A percentile compares a stretch with the other conserved stretches of the same genome.
phyloP scores from a whole-genome alignment of 1,139 yeast genomes.

The Sugiyamaella castrensis region DNA sequence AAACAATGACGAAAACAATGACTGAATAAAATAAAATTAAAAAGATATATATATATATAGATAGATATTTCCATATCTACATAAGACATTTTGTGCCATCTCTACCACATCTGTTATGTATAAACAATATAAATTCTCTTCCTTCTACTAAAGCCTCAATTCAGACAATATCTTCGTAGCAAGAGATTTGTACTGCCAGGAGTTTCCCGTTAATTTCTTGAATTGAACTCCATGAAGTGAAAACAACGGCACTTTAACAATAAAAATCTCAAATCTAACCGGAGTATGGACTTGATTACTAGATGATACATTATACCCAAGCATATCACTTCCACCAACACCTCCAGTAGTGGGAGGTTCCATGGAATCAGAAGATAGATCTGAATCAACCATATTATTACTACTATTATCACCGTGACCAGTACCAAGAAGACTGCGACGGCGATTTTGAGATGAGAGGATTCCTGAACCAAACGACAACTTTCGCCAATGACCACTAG shows the following conservation, averaged over 20 bases:
- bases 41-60: too few relatives aligned
- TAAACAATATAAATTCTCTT: too few relatives aligned
- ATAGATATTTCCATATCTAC: too few relatives aligned
- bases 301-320: conserved; percentile 34
- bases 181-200: conserved; percentile 93
- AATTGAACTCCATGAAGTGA: conserved; percentile 93
- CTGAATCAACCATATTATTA: conserved; percentile 30
- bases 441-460: conserved; percentile 23
- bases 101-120: too few relatives aligned
- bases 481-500: conserved; percentile 37
- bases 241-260: conserved; percentile 88
- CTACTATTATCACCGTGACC: conserved; percentile 25
- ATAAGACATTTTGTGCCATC: too few relatives aligned
- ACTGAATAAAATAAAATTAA: neutral
- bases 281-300: conserved; percentile 43
- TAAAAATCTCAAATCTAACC: conserved; percentile 83
- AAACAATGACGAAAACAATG: neutral
- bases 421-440: conserved; percentile 20
- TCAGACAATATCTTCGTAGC: conserved; percentile 84
- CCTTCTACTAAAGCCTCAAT: conserved; percentile 49
- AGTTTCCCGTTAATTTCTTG: conserved; percentile 88
- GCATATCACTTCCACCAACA: conserved; percentile 57
- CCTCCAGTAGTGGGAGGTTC: conserved; percentile 38
- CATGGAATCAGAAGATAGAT: conserved; percentile 37
- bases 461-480: conserved; percentile 37